Percentiles rank a stretch among this genome's conserved stretches.
Conservation (phyloP, 2,329 filamentous ascomycete genomes). For the Fusarium udum region DNA sequence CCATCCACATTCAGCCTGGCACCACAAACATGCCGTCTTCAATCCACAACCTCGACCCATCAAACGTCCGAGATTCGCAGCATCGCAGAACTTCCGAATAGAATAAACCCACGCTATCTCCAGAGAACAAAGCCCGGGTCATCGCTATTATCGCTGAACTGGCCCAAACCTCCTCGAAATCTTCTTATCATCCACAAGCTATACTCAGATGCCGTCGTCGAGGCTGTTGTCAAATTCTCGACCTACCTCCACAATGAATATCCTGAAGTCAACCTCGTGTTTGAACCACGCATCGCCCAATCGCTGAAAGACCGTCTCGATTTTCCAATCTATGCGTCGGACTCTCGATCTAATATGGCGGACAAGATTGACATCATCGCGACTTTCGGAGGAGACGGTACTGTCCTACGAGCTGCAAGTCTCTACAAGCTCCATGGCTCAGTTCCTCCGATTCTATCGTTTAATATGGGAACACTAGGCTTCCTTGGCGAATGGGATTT, state of each 20-base stretch:
- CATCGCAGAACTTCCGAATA: slow-evolving; percentile 47
- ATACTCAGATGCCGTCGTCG: slow-evolving; percentile 61
- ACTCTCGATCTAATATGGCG: slow-evolving; percentile 65
- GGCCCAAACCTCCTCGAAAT: slow-evolving; percentile 64
- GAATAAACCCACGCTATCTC: slow-evolving; percentile 50
- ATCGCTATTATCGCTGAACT: slow-evolving; percentile 65
- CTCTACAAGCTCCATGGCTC: slow-evolving; percentile 79
- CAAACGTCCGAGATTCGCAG: slow-evolving; percentile 48
- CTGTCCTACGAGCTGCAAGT: slow-evolving; percentile 51
- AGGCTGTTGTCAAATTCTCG: slow-evolving; percentile 64
- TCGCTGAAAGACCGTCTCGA: slow-evolving; percentile 75
- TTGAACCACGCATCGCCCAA: slow-evolving; percentile 79
- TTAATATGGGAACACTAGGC: slow-evolving; percentile 95
- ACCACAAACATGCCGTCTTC: slow-evolving; percentile 47
- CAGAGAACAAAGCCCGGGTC: slow-evolving; percentile 57
- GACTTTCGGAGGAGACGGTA: slow-evolving; percentile 85
- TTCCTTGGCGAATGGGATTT: slow-evolving; percentile 99
- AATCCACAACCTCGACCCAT: slow-evolving; percentile 58
- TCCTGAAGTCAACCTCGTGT: slow-evolving; percentile 80
- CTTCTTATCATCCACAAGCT: slow-evolving; percentile 68
- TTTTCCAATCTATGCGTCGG: slow-evolving; percentile 76
- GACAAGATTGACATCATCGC: slow-evolving; percentile 87
- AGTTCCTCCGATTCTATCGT: slow-evolving; percentile 91
- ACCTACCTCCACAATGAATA: slow-evolving; percentile 84
- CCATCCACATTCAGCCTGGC: background rate